Evolutionary conservation across 2,329 filamentous ascomycete genomes (phyloP), one percentile per base, ranked within the genome.

Genomic region (Mycosphaerella sp.): DNA sequence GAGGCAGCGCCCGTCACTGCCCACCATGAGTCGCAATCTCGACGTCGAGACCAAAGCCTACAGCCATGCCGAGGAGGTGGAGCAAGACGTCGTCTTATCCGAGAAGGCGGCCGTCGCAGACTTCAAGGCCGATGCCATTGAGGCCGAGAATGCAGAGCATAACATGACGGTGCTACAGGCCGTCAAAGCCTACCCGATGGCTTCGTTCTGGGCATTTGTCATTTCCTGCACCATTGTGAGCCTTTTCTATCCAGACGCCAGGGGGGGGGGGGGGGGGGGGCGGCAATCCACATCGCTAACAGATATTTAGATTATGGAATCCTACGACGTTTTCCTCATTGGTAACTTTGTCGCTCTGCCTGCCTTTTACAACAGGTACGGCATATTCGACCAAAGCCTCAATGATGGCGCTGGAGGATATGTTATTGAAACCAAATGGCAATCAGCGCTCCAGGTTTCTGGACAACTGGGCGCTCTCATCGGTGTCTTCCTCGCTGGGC

Each of bases 251-350:
- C 21, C 11, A 2, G 31, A 14, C 21, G 12, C 3, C 23, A 11
- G 8, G 31, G 44, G 43, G 53, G 14, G n/a, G 14, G 14, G 8
- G 31, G 44, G 43, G 53, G 14, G n/a, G 14, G 14, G 14, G 14
- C n/a, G n/a, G 58, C 58, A 23, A 23, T 44, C 46, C 59, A 54
- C 65, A 65, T 44, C 56, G 59, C 34, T 38, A 10, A 38, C 8
- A n/a, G 48, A 57, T 29, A 21, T 58, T 45, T 64, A 83, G 80
- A 80, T 82, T 61, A 84, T 84, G 81, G 81, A 84, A 66, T 78
- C 80, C 4, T 84, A 82, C 73, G 76, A 76, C 66, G 78, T 84
- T 57, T 83, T 84, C 72, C 70, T 84, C 21, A 81, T 79, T 64
- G 77, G 77, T 46, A 77, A 79, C 55, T 84, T 84, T 67, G 68